Base-by-base conservation (phyloP, 139 green algal species). In the Chlamydomonas sphaeroides region DNA sequence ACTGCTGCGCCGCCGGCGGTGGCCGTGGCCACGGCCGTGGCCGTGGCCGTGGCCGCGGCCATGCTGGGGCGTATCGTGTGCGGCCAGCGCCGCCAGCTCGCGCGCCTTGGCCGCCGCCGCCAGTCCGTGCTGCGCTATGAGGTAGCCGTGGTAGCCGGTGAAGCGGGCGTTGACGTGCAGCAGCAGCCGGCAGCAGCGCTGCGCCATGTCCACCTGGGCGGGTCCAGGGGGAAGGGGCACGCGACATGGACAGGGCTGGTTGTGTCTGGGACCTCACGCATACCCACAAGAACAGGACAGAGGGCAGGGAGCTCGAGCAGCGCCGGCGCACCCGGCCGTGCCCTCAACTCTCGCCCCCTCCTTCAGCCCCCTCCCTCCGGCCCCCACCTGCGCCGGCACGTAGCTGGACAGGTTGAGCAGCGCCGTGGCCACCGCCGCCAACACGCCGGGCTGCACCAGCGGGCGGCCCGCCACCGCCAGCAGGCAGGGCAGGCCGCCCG, bases 351-450 rank as follows among this genome's bases (percentile, higher is more conserved):
- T n/a, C n/a, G n/a, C n/a, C n/a, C n/a, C n/a, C n/a, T n/a, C n/a
- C n/a, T n/a, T n/a, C n/a, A n/a, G n/a, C n/a, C n/a, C n/a, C n/a
- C n/a, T n/a, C n/a, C n/a, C n/a, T n/a, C n/a, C n/a, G n/a, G n/a
- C n/a, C 23, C 79, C 21, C 35, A 86, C 80, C 80, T 86, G 80
- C 36, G 65, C 48, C 35, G 77, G 84, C 30, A 87, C 68, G 57
- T 86, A 86, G 62, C 70, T 85, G 35, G 78, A 86, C 18, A 88
- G 84, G 68, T 88, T 88, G 48, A 88, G 84, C 70, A 88, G 42
- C 20, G 78, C 77, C n/a, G 51, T 81, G 72, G 68, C 83, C 17
- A 70, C 74, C 25, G 66, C 66, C 26, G 66, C 74, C 28, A 87
- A 74, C 74, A 84, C 74, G 18, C 66, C 38, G 10, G 78, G 65